Evolutionary conservation across 1,284 basidiomycete species (phyloP).

Genomic region (Ganoderma boninense): DNA sequence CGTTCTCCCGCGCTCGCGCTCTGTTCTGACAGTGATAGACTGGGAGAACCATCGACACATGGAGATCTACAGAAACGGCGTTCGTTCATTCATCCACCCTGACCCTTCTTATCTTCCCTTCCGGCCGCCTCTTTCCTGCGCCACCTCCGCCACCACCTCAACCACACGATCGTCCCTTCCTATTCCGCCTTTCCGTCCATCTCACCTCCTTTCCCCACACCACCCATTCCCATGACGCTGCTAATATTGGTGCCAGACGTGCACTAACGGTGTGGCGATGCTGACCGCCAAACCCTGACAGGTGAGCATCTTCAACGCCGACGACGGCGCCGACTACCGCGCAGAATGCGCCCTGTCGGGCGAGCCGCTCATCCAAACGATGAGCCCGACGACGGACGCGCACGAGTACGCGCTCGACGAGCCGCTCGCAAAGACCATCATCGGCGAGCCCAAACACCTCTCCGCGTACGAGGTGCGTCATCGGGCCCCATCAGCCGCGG

Average conservation of each 20-base stretch:
- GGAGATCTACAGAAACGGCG: conserved; percentile 61
- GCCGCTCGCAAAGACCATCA: conserved; percentile 36
- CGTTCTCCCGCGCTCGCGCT: conserved; percentile 7
- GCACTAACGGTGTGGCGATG: conserved; percentile 6
- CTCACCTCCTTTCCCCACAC: not conserved
- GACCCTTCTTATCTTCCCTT: conserved; percentile 7
- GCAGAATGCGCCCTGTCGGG: conserved; percentile 41
- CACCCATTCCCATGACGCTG: not conserved
- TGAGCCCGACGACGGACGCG: conserved; percentile 39
- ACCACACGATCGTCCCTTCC: not conserved
- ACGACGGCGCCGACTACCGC: conserved; percentile 40
- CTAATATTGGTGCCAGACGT: not conserved
- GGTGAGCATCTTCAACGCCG: conserved; percentile 45
- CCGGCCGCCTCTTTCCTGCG: not conserved
- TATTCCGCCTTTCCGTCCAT: not conserved
- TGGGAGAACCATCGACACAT: conserved; percentile 62
- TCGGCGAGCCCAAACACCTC: conserved; percentile 39
- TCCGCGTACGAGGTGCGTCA: conserved; percentile 41
- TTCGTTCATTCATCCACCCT: conserved; percentile 39
- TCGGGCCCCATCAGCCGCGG: conserved; percentile 12
- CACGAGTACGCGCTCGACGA: conserved; percentile 41
- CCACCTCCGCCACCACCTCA: not conserved
- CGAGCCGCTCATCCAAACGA: conserved; percentile 43
- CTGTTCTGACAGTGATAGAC: conserved; percentile 54
- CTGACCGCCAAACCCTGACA: conserved; percentile 18